These are phyloP conservation scores for Arthrobotrys musiformis DNA, from an alignment of 2,329 filamentous ascomycete genomes.

Conservation along the genomic window DNA sequence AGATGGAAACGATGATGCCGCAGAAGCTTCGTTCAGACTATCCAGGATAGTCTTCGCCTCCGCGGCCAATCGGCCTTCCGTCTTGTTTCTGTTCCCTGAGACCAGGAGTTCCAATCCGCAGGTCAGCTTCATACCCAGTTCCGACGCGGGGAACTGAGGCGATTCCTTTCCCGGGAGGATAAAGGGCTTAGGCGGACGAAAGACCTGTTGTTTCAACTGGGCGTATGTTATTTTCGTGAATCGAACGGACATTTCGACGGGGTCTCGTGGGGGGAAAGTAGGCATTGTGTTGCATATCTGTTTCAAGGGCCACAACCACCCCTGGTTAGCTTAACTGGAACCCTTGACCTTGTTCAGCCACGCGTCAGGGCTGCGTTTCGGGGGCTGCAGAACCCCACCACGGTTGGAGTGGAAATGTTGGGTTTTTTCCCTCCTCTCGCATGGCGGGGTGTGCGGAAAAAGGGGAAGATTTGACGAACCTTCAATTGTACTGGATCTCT, in stretches of 20 bases:
- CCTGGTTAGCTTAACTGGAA: slow-evolving; percentile 34
- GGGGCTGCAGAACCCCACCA: slow-evolving; percentile 35
- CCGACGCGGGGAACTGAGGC: slow-evolving; percentile 60
- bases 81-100: slow-evolving; percentile 71
- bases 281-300: slow-evolving; percentile 56
- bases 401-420: slow-evolving; percentile 11
- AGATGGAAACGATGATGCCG: slow-evolving; percentile 69
- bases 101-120: slow-evolving; percentile 92
- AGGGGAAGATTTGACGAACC: slow-evolving; percentile 46
- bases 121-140: slow-evolving; percentile 87
- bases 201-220: slow-evolving; percentile 86
- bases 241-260: slow-evolving; percentile 79
- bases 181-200: slow-evolving; percentile 70
- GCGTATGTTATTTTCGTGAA: slow-evolving; percentile 93
- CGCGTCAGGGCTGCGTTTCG: slow-evolving; percentile 27
- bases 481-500: slow-evolving; percentile 82
- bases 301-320: slow-evolving; percentile 65
- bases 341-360: slow-evolving; percentile 41
- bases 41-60: slow-evolving; percentile 44
- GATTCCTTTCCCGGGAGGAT: slow-evolving; percentile 54
- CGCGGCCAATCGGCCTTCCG: slow-evolving; percentile 55
- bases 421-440: slow-evolving; percentile 14
- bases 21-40: slow-evolving; percentile 16
- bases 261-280: slow-evolving; percentile 78
- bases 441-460: slow-evolving; percentile 2